A percentile compares a stretch with the other conserved stretches of the same genome.
Evolutionary conservation across 2,329 filamentous ascomycete genomes (phyloP).

Genomic region (Aureobasidium sp.): DNA sequence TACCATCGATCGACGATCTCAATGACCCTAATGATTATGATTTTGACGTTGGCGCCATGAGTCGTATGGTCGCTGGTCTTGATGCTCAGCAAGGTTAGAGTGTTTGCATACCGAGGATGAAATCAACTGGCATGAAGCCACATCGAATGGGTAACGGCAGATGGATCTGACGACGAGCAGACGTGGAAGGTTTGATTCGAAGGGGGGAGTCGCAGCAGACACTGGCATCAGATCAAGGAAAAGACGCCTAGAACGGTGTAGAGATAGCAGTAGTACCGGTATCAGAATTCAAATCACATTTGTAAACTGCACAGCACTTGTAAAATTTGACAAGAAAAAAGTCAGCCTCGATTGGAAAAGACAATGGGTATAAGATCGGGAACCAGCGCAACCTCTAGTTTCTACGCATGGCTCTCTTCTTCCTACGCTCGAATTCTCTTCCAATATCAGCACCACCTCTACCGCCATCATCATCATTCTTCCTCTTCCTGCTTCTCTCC

Average conservation of each 20-base stretch:
- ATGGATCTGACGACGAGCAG: too few species aligned
- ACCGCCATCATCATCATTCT: conserved; percentile 63
- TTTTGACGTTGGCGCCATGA: conserved; percentile 8
- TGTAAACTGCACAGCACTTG: too few species aligned
- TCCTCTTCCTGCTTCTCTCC: conserved; percentile 82
- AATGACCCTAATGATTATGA: not conserved
- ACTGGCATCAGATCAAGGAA: too few species aligned
- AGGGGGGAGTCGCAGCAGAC: not conserved
- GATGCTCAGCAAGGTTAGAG: not conserved
- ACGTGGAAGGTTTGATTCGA: too few species aligned
- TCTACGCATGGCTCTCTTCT: conserved; percentile 19
- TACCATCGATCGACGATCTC: not conserved
- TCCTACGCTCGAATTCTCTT: conserved; percentile 20
- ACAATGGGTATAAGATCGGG: not conserved
- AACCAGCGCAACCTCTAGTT: not conserved
- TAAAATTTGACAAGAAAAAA: too few species aligned
- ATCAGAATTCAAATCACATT: too few species aligned
- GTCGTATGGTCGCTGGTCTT: not conserved
- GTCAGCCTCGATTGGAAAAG: too few species aligned
- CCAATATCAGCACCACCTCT: conserved; percentile 49
- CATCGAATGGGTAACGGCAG: not conserved
- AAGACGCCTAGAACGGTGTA: not conserved
- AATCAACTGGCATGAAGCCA: not conserved
- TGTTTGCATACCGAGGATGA: not conserved
- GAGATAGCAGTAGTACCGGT: not conserved